Evolutionary conservation across 352 stramenopile species (phyloP), one percentile per base, ranked within the genome.

Genomic region (Blastocystis sp.): DNA sequence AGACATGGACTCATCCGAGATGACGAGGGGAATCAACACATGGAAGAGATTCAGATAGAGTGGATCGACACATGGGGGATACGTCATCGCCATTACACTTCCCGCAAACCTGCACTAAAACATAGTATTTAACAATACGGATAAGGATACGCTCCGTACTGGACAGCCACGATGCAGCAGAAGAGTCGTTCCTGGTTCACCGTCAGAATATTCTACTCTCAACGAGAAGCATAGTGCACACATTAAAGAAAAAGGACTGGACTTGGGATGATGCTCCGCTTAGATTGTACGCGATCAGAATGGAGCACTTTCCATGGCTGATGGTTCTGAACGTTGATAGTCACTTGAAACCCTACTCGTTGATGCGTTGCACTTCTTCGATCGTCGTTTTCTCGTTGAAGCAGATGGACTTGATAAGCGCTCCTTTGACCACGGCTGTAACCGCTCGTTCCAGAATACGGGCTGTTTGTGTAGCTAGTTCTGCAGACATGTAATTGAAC

Each of bases 41-140:
- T 81, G 69, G 27, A 81, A 81, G 42, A 61, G 44, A 61, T 64
- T 81, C 24, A 63, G 69, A 44, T 81, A 81, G 46, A 64, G 54
- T 1, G 69, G 42, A 42, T 81, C 69, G 14, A 81, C 8, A 29
- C 27, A 40, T 4, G 27, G 11, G 34, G 69, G 69, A 51, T 48
- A 81, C n/a, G 69, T 51, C 46, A 81, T 40, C 18, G 36, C 69
- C 29, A 64, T 81, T 44, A 64, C 29, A 18, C 69, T 18, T 40
- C 18, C 42, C 11, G 69, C 29, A 64, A 14, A 81, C 11, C 69
- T 81, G 40, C 0, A 21, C 1, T 34, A 44, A 64, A 29, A 14
- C 4, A 81, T 7, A 16, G n/a, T 0, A 65, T 44, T n/a, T 38
- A 48, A 29, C 4, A 18, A 54, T 24, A 81, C 69, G 69, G 69